phyloP scores from a whole-genome alignment of 2,329 filamentous ascomycete genomes.

The Stemphylium lycopersici region DNA sequence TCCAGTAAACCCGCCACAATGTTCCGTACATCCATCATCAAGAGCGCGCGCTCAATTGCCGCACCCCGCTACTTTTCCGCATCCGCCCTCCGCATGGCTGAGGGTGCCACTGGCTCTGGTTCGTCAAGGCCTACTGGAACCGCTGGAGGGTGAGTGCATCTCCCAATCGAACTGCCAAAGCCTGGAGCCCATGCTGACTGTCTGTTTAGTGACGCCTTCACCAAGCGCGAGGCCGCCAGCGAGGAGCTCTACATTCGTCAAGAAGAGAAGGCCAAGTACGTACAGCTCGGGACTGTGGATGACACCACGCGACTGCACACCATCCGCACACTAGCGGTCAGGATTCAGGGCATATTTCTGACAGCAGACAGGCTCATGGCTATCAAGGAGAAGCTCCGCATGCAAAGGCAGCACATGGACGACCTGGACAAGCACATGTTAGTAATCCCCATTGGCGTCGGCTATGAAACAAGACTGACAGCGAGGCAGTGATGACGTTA shows the following conservation, averaged over 20 bases:
- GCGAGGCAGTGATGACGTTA: slow-evolving; percentile 73
- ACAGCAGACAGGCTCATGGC: slow-evolving; percentile 63
- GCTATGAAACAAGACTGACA: slow-evolving; percentile 18
- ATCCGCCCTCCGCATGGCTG: slow-evolving; percentile 51
- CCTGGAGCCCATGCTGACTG: slow-evolving; percentile 10
- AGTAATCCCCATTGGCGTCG: slow-evolving; percentile 38
- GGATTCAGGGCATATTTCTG: slow-evolving; percentile 10
- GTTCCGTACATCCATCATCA: slow-evolving; percentile 49
- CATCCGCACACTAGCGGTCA: not conserved
- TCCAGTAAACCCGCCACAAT: slow-evolving; percentile 31
- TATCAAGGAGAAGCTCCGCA: slow-evolving; percentile 71
- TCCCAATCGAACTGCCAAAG: not conserved
- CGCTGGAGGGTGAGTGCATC: slow-evolving; percentile 41
- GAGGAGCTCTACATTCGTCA: slow-evolving; percentile 85
- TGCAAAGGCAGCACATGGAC: slow-evolving; percentile 83
- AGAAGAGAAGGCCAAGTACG: slow-evolving; percentile 85
- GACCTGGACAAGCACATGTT: slow-evolving; percentile 88
- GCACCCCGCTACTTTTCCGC: slow-evolving; percentile 52
- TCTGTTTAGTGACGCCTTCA: slow-evolving; percentile 79
- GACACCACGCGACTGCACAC: not conserved
- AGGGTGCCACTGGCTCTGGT: slow-evolving; percentile 54
- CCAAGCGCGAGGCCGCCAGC: slow-evolving; percentile 83
- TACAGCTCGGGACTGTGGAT: not conserved
- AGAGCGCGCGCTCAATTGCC: slow-evolving; percentile 48
- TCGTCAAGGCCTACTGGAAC: slow-evolving; percentile 49